Conservation (phyloP, 2,329 filamentous ascomycete species). For the Diaporthe nobilis region DNA sequence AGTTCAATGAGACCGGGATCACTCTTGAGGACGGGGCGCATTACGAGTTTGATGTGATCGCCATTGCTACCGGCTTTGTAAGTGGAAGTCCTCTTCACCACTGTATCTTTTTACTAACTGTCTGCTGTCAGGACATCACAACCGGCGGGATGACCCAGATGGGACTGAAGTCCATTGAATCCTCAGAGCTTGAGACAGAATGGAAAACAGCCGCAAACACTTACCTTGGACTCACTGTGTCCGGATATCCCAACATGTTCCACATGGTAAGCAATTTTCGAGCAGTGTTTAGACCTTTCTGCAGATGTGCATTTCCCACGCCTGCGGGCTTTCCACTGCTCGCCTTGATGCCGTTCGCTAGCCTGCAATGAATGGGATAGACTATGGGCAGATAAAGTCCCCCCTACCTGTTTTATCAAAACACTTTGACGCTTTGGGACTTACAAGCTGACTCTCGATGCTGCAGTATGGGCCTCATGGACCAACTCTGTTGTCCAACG, state of each 20-base stretch:
- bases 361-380: background rate
- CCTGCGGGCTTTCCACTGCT: background rate
- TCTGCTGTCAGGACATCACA: constrained; percentile 32
- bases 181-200: constrained; percentile 56
- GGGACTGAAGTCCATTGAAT: constrained; percentile 57
- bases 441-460: background rate
- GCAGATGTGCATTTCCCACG: background rate
- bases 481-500: constrained; percentile 69
- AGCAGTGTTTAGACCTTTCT: background rate
- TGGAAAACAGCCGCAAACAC: constrained; percentile 59
- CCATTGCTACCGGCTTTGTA: constrained; percentile 62
- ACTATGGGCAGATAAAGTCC: background rate
- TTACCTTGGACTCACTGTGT: constrained; percentile 60
- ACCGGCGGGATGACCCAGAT: constrained; percentile 59
- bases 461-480: constrained; percentile 67
- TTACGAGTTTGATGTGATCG: constrained; percentile 60
- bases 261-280: constrained; percentile 48
- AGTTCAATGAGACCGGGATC: constrained; percentile 59
- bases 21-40: constrained; percentile 56
- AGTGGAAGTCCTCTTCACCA: constrained; percentile 41
- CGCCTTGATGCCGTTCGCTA: background rate
- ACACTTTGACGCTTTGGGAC: background rate
- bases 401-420: background rate
- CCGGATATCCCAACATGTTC: constrained; percentile 66
- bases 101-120: background rate